These are phyloP conservation scores for Maudiozyma saulgeensis DNA, from an alignment of 805 yeast species.

Conservation along the genomic window DNA sequence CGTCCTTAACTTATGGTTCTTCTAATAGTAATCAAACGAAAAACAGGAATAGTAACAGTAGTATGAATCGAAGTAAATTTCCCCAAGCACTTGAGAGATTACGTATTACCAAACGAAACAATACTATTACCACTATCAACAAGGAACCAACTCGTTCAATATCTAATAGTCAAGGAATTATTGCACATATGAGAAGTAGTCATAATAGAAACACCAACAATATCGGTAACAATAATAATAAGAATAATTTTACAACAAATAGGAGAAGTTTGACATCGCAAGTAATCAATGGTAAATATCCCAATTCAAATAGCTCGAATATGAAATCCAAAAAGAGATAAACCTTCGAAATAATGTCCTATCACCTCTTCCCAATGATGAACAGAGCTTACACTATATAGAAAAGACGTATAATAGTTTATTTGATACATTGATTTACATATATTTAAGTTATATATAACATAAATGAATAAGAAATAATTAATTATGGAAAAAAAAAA, in stretches of 20 bases:
- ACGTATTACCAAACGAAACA: conserved; percentile 17
- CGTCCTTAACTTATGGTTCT: not conserved
- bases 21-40: not conserved
- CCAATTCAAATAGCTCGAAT: not conserved
- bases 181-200: conserved; percentile 17
- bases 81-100: conserved; percentile 21
- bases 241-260: not conserved
- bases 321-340: not conserved
- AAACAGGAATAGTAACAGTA: not conserved
- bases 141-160: conserved; percentile 2
- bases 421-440: too few species aligned
- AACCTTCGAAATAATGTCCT: too few species aligned
- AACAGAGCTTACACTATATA: too few species aligned
- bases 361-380: too few species aligned
- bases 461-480: not conserved
- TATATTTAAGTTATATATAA: not conserved
- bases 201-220: not conserved
- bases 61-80: conserved; percentile 4
- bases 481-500: not conserved
- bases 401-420: too few species aligned
- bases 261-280: conserved; percentile 12
- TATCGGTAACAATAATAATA: not conserved
- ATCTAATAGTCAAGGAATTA: conserved; percentile 13
- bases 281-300: not conserved
- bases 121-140: conserved; percentile 8